Evolutionary conservation across 2,329 filamentous ascomycete genomes (phyloP).

Genomic region (Alternaria ethzedia): DNA sequence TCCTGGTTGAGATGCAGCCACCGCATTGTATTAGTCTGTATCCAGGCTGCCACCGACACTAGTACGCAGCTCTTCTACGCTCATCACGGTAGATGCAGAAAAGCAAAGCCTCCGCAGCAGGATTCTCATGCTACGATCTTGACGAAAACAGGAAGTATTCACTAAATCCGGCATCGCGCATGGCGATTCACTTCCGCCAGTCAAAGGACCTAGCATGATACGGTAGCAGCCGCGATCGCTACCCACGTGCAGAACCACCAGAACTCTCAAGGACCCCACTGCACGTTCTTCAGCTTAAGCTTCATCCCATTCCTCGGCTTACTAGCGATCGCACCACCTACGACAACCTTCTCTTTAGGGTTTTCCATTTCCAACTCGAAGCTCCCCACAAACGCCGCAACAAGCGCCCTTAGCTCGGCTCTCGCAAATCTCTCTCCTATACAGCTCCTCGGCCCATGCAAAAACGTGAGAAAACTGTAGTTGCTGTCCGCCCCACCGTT

Average conservation of each 20-base stretch:
- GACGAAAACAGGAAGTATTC: not conserved
- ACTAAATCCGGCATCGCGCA: not conserved
- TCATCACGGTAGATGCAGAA: not conserved
- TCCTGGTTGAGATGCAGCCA: not conserved
- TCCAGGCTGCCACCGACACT: not conserved
- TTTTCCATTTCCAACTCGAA: constrained; percentile 47
- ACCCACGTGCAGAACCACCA: not conserved
- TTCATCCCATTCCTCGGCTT: constrained; percentile 49
- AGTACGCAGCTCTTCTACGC: not conserved
- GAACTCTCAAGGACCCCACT: constrained; percentile 19
- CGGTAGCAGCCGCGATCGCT: not conserved
- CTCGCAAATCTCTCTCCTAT: constrained; percentile 49
- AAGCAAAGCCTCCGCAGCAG: not conserved
- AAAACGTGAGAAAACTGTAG: constrained; percentile 52
- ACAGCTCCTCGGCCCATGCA: constrained; percentile 51
- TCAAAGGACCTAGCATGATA: not conserved
- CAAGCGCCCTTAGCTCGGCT: constrained; percentile 45
- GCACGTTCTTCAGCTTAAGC: constrained; percentile 36
- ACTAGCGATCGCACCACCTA: constrained; percentile 46
- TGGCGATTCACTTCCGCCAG: not conserved
- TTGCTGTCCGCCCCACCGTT: constrained; percentile 49
- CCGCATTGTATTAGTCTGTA: not conserved
- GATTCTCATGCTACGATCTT: not conserved
- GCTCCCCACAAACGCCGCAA: constrained; percentile 43
- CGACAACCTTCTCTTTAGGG: constrained; percentile 35